phyloP scores from a whole-genome alignment of 2,329 filamentous ascomycete species.

The Diaporthe humulicola region DNA sequence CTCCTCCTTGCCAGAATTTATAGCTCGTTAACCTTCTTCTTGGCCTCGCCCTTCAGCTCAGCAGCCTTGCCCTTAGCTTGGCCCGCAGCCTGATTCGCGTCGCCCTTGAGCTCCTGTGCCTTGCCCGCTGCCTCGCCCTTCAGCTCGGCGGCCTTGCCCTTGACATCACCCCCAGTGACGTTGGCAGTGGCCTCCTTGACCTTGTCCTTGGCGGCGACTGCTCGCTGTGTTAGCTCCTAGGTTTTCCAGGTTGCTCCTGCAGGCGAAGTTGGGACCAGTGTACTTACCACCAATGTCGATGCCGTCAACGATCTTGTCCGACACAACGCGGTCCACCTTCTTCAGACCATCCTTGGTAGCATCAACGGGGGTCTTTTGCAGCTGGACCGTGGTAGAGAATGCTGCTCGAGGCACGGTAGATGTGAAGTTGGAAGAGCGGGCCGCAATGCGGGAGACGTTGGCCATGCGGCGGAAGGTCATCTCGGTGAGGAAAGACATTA shows the following conservation, averaged over 20 bases:
- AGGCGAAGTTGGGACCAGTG: too few relatives aligned
- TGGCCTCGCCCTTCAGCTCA: slow-evolving; percentile 42
- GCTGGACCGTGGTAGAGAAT: slow-evolving; percentile 62
- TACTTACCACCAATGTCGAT: slow-evolving; percentile 70
- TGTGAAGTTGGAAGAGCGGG: slow-evolving; percentile 49
- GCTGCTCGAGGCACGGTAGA: slow-evolving; percentile 53
- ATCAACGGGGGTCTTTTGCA: slow-evolving; percentile 65
- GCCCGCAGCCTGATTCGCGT: slow-evolving; percentile 56
- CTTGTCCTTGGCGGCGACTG: slow-evolving; percentile 57
- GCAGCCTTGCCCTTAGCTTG: slow-evolving; percentile 48
- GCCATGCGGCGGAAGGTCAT: slow-evolving; percentile 59
- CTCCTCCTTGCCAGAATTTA: background rate
- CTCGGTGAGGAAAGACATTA: slow-evolving; percentile 69
- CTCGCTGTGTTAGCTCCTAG: slow-evolving; percentile 44
- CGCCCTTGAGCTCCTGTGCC: slow-evolving; percentile 50
- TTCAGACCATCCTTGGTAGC: slow-evolving; percentile 71
- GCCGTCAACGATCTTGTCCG: slow-evolving; percentile 72
- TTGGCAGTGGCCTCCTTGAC: slow-evolving; percentile 60
- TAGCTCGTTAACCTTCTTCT: slow-evolving; percentile 40
- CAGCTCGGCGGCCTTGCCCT: slow-evolving; percentile 51
- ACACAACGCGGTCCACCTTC: slow-evolving; percentile 70
- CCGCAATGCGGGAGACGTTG: slow-evolving; percentile 53
- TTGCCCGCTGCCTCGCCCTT: slow-evolving; percentile 46
- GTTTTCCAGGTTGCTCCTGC: background rate
- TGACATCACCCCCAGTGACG: slow-evolving; percentile 50